Conservation (phyloP, 257 asterid species). For the Plantago elongata region DNA sequence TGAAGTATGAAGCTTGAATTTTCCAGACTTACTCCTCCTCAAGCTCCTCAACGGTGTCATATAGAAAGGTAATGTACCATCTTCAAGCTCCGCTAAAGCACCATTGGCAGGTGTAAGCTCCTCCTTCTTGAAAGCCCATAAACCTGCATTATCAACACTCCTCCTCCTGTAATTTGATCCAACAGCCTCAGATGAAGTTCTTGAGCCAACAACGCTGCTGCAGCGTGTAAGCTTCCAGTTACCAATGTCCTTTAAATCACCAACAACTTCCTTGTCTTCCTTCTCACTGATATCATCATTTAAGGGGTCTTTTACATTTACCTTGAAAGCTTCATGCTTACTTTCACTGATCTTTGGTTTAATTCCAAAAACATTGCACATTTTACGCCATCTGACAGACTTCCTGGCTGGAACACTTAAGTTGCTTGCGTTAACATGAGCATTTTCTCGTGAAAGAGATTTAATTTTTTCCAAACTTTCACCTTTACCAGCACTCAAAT, state of each 20-base stretch:
- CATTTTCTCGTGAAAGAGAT: slow-evolving; percentile 25
- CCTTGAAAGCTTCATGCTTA: slow-evolving; percentile 26
- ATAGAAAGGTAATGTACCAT: slow-evolving; percentile 55
- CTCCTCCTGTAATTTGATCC: slow-evolving; percentile 45
- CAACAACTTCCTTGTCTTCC: slow-evolving; percentile 31
- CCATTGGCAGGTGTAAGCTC: slow-evolving; percentile 41
- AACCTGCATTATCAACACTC: slow-evolving; percentile 43
- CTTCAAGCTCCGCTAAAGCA: slow-evolving; percentile 36
- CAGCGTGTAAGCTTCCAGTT: slow-evolving; percentile 56
- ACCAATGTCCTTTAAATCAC: slow-evolving; percentile 23
- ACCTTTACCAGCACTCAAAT: slow-evolving; percentile 42
- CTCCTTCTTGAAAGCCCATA: slow-evolving; percentile 32
- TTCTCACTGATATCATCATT: slow-evolving; percentile 26
- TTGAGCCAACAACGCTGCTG: slow-evolving; percentile 49
- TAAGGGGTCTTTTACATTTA: slow-evolving; percentile 29
- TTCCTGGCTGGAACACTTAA: slow-evolving; percentile 38
- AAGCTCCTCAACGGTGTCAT: slow-evolving; percentile 71
- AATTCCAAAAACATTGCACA: slow-evolving; percentile 58
- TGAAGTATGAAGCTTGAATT: slow-evolving; percentile 38
- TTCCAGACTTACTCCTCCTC: slow-evolving; percentile 46
- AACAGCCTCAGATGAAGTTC: slow-evolving; percentile 45
- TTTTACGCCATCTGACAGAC: slow-evolving; percentile 56
- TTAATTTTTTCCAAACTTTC: slow-evolving; percentile 35
- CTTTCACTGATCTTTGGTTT: slow-evolving; percentile 40
- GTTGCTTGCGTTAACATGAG: slow-evolving; percentile 29